A percentile compares a stretch with the other conserved stretches of the same genome.
phyloP scores from a whole-genome alignment of 2,329 filamentous ascomycete species.

The Plenodomus lindquistii region DNA sequence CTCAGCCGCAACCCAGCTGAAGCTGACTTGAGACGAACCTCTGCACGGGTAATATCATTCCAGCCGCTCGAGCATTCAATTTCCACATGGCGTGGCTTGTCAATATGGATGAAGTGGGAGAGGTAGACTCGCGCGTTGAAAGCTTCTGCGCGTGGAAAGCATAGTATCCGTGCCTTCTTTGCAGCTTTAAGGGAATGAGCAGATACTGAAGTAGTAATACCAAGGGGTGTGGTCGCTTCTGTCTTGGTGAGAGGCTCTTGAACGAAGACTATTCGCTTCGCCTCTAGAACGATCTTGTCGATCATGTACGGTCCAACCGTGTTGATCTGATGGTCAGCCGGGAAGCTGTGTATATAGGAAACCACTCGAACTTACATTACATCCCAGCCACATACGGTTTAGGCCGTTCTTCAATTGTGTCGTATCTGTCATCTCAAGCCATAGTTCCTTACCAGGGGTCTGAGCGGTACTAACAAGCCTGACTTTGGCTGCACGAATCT shows the following conservation, averaged over 20 bases:
- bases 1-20: constrained; percentile 63
- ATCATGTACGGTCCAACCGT: constrained; percentile 76
- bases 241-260: constrained; percentile 64
- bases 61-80: constrained; percentile 73
- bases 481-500: constrained; percentile 67
- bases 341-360: constrained; percentile 2
- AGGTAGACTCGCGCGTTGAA: constrained; percentile 70
- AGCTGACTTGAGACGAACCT: constrained; percentile 60
- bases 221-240: constrained; percentile 51
- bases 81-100: constrained; percentile 76
- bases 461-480: constrained; percentile 61
- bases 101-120: constrained; percentile 74
- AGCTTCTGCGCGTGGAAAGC: constrained; percentile 71
- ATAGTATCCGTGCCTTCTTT: constrained; percentile 63
- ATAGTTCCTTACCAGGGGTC: constrained; percentile 68
- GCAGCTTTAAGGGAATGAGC: constrained; percentile 37
- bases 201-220: constrained; percentile 51
- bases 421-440: constrained; percentile 58
- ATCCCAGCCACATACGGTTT: constrained; percentile 57
- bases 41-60: constrained; percentile 63
- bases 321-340: constrained; percentile 55
- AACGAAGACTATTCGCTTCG: constrained; percentile 66
- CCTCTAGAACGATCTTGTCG: constrained; percentile 69
- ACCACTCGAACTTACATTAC: constrained; percentile 36
- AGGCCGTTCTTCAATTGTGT: constrained; percentile 60